These are phyloP conservation scores for Scorias spongiosa DNA, from an alignment of 2,329 filamentous ascomycete species.

Conservation along the genomic window DNA sequence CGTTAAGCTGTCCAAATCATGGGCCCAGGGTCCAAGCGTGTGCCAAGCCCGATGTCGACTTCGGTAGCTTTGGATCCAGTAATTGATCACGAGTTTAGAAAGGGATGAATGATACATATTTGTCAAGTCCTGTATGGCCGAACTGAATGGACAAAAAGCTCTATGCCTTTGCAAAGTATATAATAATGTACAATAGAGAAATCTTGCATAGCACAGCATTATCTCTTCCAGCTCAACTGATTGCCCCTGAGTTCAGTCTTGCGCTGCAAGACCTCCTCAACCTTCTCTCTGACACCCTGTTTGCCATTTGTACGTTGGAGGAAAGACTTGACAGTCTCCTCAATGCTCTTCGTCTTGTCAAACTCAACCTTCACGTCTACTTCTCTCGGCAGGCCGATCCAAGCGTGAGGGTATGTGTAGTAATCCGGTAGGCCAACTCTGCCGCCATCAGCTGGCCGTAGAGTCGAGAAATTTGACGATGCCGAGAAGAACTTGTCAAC, in stretches of 20 bases:
- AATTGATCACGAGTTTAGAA: too few relatives aligned
- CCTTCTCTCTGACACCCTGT: slow-evolving; percentile 40
- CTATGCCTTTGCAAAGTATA: neutral
- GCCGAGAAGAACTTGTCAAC: slow-evolving; percentile 57
- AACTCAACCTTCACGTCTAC: slow-evolving; percentile 34
- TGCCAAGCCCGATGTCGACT: neutral
- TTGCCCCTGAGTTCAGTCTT: slow-evolving; percentile 6
- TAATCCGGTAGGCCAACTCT: slow-evolving; percentile 40
- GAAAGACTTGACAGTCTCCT: slow-evolving; percentile 26
- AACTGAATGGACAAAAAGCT: neutral
- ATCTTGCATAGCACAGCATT: neutral
- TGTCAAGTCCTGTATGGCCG: too few relatives aligned
- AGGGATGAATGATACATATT: too few relatives aligned
- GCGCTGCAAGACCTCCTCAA: slow-evolving; percentile 44
- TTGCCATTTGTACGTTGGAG: slow-evolving; percentile 27
- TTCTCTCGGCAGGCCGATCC: slow-evolving; percentile 62
- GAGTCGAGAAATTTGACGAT: slow-evolving; percentile 18
- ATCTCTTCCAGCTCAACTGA: neutral
- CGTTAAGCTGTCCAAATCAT: neutral
- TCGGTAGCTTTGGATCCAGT: too few relatives aligned
- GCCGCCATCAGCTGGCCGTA: neutral
- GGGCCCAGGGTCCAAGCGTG: neutral
- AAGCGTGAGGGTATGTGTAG: slow-evolving; percentile 54
- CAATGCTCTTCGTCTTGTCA: slow-evolving; percentile 21
- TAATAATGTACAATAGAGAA: neutral